Evolutionary conservation across 371 early-diverging fungal genomes (phyloP).

Genomic region (Blastocladiella emersonii): DNA sequence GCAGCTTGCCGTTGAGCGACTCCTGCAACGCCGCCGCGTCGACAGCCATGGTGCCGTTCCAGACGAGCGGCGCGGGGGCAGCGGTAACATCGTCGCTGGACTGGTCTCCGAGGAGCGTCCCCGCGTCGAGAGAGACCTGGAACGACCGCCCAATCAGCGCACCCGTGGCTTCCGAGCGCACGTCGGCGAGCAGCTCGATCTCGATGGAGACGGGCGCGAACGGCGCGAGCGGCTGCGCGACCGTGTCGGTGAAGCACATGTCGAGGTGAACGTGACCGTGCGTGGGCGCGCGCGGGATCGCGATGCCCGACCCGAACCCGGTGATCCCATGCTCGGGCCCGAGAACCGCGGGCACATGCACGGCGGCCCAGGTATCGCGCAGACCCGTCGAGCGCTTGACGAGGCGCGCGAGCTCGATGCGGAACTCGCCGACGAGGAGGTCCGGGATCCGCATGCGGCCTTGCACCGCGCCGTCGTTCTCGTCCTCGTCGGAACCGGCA

Average conservation of each 20-base stretch:
- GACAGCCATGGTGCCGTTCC: too few species aligned
- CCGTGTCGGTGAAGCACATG: background rate
- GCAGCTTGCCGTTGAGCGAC: too few species aligned
- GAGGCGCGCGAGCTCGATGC: background rate
- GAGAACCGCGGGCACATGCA: background rate
- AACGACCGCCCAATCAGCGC: too few species aligned
- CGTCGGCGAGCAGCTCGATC: too few species aligned
- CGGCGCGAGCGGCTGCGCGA: background rate
- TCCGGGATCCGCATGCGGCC: background rate
- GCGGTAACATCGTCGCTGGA: too few species aligned
- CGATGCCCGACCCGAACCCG: too few species aligned
- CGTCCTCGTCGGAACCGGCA: background rate
- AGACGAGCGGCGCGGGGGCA: too few species aligned
- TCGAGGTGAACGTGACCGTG: background rate
- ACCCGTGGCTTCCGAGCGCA: too few species aligned
- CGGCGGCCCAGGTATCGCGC: background rate
- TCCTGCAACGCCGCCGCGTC: too few species aligned
- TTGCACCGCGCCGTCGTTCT: background rate
- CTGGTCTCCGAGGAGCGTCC: too few species aligned
- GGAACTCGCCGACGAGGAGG: background rate
- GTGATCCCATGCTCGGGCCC: background rate
- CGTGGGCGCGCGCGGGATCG: background rate
- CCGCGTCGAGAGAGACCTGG: too few species aligned
- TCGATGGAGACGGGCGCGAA: background rate
- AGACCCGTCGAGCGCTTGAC: background rate